Evolutionary conservation across 441 rosid genomes (phyloP).

Genomic region (Rhodomyrtus psidioides): DNA sequence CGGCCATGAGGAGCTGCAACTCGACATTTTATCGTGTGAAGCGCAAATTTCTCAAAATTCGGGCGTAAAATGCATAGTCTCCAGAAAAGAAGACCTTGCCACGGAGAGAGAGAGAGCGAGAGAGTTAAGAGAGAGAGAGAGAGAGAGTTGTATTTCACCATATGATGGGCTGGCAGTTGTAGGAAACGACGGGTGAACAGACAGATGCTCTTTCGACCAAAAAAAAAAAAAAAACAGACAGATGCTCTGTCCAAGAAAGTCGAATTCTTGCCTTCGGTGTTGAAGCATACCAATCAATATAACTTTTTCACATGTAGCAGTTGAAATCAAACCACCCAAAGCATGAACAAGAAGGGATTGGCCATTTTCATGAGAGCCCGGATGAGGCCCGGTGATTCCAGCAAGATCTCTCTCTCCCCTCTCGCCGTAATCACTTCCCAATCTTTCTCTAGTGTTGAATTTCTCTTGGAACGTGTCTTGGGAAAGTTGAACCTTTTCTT

Average conservation of each 20-base stretch:
- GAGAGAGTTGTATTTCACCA: background rate
- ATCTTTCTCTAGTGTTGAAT: background rate
- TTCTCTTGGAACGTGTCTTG: background rate
- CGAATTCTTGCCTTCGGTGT: background rate
- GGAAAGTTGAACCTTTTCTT: background rate
- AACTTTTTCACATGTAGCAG: background rate
- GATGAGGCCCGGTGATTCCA: slow-evolving; percentile 46
- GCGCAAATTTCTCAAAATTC: background rate
- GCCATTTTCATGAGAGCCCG: slow-evolving; percentile 68
- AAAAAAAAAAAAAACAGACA: too few relatives aligned
- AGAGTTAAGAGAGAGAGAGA: background rate
- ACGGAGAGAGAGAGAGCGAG: too few relatives aligned
- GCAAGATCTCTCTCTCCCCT: slow-evolving; percentile 35
- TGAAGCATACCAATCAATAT: background rate
- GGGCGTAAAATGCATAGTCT: background rate
- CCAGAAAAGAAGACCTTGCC: background rate
- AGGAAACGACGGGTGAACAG: background rate
- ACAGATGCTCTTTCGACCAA: background rate
- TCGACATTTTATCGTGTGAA: background rate
- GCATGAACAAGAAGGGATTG: slow-evolving; percentile 71
- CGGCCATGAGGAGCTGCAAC: background rate
- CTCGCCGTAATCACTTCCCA: slow-evolving; percentile 36
- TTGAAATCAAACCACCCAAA: background rate
- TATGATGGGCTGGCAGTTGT: background rate
- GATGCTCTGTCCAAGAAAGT: background rate